Evolutionary conservation across 2,329 filamentous ascomycete genomes (phyloP), one percentile per base, ranked within the genome.

Genomic region (Rosellinia necatrix): DNA sequence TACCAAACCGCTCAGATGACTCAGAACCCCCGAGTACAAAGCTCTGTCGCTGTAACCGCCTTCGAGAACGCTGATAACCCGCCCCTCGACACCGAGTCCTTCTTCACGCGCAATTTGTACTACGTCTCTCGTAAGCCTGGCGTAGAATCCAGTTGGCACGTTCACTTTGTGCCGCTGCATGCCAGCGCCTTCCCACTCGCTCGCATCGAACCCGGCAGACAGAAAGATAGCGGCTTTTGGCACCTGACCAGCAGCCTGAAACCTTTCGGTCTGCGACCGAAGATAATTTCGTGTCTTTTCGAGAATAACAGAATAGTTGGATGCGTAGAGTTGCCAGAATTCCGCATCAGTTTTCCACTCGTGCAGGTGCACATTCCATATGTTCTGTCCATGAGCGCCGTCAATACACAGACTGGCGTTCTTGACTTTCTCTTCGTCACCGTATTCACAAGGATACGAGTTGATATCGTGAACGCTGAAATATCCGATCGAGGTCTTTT

Each of bases 401-500:
- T 97, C 92, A 60, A 99, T 87, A 71, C 96, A 97, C 22, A 97
- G 76, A 75, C 92, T 97, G 1, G 96, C 94, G 66, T 93, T 96
- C 69, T 89, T 91, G 48, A 97, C 88, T 73, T 97, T 97, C 19
- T 94, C 91, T 55, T 89, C 85, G 59, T 97, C 93, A n/a, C 93
- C 94, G 70, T 83, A 84, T 72, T 99, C 94, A 71, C 94, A 99
- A 0, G 96, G 94, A 68, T 96, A 99, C 0, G 93, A 97, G 74
- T 99, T 97, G 76, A 99, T 97, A 69, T 99, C 94, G 71, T 99
- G 94, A 38, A 99, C 73, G 71, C 92, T 97, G 73, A 96, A 97
- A 71, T 99, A 99, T 8, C 92, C 94, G 66, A 97, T 94, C 0
- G 89, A 87, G 0, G 88, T 87, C 76, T 90, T 94, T 75, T 93